A percentile compares a stretch with the other conserved stretches of the same genome.
Conservation (phyloP, 805 yeast genomes). For the Jamesozyma jinghongensis region DNA sequence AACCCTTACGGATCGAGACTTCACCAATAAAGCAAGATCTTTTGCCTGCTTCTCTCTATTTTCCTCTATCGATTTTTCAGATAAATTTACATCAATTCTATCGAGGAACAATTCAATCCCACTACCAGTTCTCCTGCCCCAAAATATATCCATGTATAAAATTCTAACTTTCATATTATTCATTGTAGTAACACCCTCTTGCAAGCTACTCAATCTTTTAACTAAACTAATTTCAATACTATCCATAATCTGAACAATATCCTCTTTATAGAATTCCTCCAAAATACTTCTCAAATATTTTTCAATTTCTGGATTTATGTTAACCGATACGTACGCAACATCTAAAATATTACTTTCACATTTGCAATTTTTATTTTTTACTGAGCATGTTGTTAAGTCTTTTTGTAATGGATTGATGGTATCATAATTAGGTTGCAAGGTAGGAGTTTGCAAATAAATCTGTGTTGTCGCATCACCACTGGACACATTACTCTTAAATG, state of each 20-base stretch:
- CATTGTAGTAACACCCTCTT: constrained; percentile 9
- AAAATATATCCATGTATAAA: constrained; percentile 14
- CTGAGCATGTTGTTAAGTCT: not conserved
- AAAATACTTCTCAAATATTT: constrained; percentile 32
- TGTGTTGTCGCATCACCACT: not conserved
- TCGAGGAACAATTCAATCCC: constrained; percentile 19
- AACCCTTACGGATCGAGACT: constrained; percentile 15
- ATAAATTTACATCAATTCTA: constrained; percentile 17
- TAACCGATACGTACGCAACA: constrained; percentile 38
- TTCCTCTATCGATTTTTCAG: constrained; percentile 12
- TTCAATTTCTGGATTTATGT: constrained; percentile 29
- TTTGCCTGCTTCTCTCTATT: constrained; percentile 9
- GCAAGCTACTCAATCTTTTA: constrained; percentile 32
- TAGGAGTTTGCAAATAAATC: not conserved
- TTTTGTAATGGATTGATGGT: not conserved
- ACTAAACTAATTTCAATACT: constrained; percentile 53
- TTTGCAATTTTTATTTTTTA: not conserved
- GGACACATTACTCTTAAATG: not conserved
- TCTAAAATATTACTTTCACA: constrained; percentile 30
- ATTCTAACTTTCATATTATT: constrained; percentile 14
- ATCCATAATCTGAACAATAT: constrained; percentile 50
- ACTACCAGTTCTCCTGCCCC: constrained; percentile 13
- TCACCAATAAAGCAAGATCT: constrained; percentile 13
- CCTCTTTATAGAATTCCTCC: constrained; percentile 29
- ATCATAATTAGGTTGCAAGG: too few species aligned